A percentile compares a stretch with the other conserved stretches of the same genome.
These are phyloP conservation scores for Neoboletus subvelutipes DNA, from an alignment of 768 basidiomycete species.

Conservation along the genomic window DNA sequence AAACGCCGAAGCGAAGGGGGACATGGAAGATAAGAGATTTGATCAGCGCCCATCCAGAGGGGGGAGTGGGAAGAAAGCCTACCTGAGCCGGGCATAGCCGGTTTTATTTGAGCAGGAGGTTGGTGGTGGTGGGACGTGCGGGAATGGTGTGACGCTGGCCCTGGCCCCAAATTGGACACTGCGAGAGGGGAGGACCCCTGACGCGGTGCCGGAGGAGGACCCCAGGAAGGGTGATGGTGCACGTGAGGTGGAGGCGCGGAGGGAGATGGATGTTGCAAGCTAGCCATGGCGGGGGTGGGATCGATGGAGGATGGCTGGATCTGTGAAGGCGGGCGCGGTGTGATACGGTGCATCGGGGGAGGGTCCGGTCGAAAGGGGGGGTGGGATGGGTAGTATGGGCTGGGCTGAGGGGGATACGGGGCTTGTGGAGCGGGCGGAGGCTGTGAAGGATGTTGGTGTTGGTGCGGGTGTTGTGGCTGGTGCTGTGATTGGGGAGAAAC, in stretches of 20 bases:
- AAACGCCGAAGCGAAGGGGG: not conserved
- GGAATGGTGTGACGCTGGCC: constrained; percentile 24
- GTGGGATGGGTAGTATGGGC: constrained; percentile 18
- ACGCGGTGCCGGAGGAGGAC: constrained; percentile 30
- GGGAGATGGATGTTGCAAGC: constrained; percentile 32
- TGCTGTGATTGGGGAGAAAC: constrained; percentile 34
- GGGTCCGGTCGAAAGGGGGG: constrained; percentile 20
- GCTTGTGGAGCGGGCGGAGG: constrained; percentile 17
- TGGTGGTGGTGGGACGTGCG: constrained; percentile 31
- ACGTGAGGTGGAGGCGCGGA: constrained; percentile 32
- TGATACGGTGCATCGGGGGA: constrained; percentile 28
- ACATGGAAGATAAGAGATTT: not conserved
- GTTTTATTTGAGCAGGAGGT: constrained; percentile 28
- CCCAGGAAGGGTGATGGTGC: constrained; percentile 33
- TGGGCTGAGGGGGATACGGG: constrained; percentile 27
- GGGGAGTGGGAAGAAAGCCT: constrained; percentile 1
- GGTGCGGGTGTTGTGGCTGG: constrained; percentile 28
- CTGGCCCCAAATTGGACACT: constrained; percentile 26
- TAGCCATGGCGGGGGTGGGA: constrained; percentile 33
- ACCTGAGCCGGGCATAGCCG: constrained; percentile 36
- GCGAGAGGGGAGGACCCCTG: constrained; percentile 34
- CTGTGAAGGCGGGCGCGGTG: constrained; percentile 35
- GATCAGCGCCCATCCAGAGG: constrained; percentile 4
- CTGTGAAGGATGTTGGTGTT: constrained; percentile 15
- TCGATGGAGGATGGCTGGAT: constrained; percentile 28